Conservation (phyloP, 495 filamentous ascomycete genomes). For the Penicillium cinerascens region DNA sequence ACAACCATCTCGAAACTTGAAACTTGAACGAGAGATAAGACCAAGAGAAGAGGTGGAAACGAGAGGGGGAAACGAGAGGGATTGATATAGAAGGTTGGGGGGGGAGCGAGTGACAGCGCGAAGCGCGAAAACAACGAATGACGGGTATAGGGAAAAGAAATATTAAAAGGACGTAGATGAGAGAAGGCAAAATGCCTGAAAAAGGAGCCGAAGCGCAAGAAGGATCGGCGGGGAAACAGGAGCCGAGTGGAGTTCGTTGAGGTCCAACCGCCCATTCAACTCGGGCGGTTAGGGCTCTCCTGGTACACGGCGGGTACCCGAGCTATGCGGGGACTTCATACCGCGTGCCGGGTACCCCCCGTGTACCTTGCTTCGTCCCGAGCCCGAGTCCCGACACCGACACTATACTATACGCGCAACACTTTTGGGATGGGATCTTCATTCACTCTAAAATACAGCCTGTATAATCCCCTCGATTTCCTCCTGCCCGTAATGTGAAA, state of each 20-base stretch:
- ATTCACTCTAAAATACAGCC: conserved; percentile 20
- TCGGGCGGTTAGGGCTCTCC: conserved; percentile 1
- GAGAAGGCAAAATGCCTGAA: neutral
- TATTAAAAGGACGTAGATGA: conserved; percentile 1
- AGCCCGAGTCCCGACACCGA: no score
- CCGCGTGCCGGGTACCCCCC: neutral
- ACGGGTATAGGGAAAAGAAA: conserved; percentile 5
- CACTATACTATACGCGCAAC: neutral
- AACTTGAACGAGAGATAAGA: neutral
- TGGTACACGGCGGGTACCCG: neutral
- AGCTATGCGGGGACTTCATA: neutral
- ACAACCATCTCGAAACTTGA: conserved; percentile 18
- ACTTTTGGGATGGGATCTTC: conserved; percentile 4
- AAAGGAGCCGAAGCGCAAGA: neutral
- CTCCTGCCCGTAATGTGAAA: conserved; percentile 3
- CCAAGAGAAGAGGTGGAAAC: no score
- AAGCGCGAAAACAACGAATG: conserved; percentile 27
- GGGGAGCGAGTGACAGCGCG: conserved; percentile 19
- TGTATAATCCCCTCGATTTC: conserved; percentile 10
- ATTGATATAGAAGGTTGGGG: neutral
- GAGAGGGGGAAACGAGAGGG: neutral
- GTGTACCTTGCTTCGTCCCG: conserved; percentile 3
- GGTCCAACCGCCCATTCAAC: no score
- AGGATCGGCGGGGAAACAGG: conserved; percentile 7
- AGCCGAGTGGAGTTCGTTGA: neutral